Conservation (phyloP, 2,329 filamentous ascomycete genomes). For the Cytospora leucostoma region DNA sequence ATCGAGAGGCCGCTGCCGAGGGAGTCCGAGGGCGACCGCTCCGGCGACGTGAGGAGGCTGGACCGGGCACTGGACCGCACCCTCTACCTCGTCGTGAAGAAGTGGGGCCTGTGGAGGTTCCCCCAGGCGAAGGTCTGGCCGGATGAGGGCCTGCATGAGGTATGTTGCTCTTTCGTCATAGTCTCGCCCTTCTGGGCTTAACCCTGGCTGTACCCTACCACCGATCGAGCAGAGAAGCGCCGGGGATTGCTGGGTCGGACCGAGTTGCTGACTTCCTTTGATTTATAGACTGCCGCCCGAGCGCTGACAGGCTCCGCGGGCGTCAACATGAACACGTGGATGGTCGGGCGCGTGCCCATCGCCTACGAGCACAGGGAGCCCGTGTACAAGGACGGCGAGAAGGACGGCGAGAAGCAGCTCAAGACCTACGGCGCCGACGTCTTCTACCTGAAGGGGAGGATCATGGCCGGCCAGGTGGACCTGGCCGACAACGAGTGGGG, state of each 20-base stretch:
- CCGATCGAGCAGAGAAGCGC: no score
- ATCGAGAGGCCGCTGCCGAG: slow-evolving; percentile 72
- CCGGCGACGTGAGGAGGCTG: slow-evolving; percentile 73
- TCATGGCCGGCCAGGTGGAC: slow-evolving; percentile 95
- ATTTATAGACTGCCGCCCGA: slow-evolving; percentile 72
- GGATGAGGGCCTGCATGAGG: slow-evolving; percentile 79
- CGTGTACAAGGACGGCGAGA: slow-evolving; percentile 44
- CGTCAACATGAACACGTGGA: slow-evolving; percentile 98
- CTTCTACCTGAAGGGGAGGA: slow-evolving; percentile 95
- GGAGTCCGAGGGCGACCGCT: slow-evolving; percentile 75
- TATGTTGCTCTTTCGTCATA: slow-evolving; percentile 46
- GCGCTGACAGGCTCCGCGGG: slow-evolving; percentile 77
- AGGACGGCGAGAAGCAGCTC: slow-evolving; percentile 40
- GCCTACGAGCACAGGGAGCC: slow-evolving; percentile 71
- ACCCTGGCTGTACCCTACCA: background rate
- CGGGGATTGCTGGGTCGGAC: no score
- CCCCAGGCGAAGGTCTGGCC: slow-evolving; percentile 69
- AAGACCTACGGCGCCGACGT: slow-evolving; percentile 67
- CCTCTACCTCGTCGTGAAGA: slow-evolving; percentile 83
- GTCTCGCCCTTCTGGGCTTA: background rate
- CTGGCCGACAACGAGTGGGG: slow-evolving; percentile 70
- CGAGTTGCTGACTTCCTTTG: background rate
- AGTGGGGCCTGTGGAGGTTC: slow-evolving; percentile 77
- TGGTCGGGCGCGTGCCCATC: slow-evolving; percentile 86
- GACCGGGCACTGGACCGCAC: slow-evolving; percentile 79